Evolutionary conservation across 805 yeast genomes (phyloP).

Genomic region (Metschnikowia anglica): DNA sequence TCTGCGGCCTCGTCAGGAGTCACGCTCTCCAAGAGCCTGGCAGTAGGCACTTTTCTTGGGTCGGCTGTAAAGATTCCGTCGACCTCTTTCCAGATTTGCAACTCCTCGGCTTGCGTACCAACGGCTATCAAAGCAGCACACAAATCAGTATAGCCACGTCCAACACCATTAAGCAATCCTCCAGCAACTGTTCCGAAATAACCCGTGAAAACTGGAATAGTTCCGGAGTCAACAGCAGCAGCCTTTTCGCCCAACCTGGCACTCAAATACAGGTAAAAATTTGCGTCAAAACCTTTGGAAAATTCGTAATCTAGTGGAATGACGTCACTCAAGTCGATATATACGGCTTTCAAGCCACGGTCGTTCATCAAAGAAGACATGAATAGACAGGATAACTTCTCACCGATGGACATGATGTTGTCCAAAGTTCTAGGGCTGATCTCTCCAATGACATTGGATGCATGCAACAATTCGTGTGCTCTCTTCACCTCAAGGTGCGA

Average conservation of each 20-base stretch:
- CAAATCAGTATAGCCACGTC: conserved; percentile 95
- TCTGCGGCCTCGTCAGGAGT: conserved; percentile 99
- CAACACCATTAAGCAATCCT: conserved; percentile 87
- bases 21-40: conserved; percentile 79
- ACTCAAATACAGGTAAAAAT: conserved; percentile 59
- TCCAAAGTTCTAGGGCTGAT: conserved; percentile 86
- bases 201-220: conserved; percentile 91
- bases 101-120: conserved; percentile 86
- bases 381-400: conserved; percentile 84
- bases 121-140: conserved; percentile 98
- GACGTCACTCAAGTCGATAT: conserved; percentile 74
- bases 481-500: conserved; percentile 65
- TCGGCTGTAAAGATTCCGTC: conserved; percentile 99
- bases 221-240: conserved; percentile 35
- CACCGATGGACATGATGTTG: conserved; percentile 89
- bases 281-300: conserved; percentile 61
- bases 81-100: conserved; percentile 98
- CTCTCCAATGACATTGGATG: conserved; percentile 90
- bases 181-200: conserved; percentile 97
- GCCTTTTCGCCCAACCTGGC: conserved; percentile 52
- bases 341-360: conserved; percentile 72
- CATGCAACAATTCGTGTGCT: conserved; percentile 71
- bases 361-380: conserved; percentile 85
- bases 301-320: conserved; percentile 62
- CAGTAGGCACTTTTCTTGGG: conserved; percentile 91